These are phyloP conservation scores for Ophiocordyceps robertsii DNA, from an alignment of 2,329 filamentous ascomycete species.

Conservation along the genomic window DNA sequence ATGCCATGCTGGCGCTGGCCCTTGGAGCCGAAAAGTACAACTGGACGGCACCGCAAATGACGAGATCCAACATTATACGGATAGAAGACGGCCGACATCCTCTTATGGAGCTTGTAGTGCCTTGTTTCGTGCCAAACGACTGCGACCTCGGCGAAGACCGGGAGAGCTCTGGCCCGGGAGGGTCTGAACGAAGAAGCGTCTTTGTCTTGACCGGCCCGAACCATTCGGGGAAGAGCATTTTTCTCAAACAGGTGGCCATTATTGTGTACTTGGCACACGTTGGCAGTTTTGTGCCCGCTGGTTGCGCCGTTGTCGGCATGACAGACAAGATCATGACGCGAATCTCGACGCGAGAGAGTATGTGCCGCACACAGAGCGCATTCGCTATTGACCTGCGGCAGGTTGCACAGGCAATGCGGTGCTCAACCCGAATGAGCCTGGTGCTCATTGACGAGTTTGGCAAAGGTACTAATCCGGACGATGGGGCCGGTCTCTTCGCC, in stretches of 20 bases:
- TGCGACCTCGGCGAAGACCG: constrained; percentile 53
- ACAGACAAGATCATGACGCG: constrained; percentile 89
- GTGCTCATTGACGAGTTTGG: constrained; percentile 89
- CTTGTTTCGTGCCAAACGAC: constrained; percentile 73
- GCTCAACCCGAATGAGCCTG: constrained; percentile 64
- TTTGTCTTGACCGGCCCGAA: constrained; percentile 85
- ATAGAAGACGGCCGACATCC: constrained; percentile 75
- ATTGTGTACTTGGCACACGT: constrained; percentile 89
- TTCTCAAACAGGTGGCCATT: constrained; percentile 82
- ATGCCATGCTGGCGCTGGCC: constrained; percentile 71
- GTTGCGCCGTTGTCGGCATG: constrained; percentile 62
- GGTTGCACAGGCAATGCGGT: constrained; percentile 60
- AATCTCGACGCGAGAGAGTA: constrained; percentile 59
- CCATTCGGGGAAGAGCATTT: constrained; percentile 92
- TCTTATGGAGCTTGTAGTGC: constrained; percentile 71
- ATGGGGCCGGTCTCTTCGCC: constrained; percentile 44
- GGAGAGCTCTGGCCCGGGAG: constrained; percentile 9
- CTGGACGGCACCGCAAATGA: constrained; percentile 57
- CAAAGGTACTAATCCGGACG: constrained; percentile 45
- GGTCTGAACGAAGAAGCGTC: constrained; percentile 34
- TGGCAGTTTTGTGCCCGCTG: constrained; percentile 81
- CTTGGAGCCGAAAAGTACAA: constrained; percentile 63
- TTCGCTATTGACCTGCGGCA: constrained; percentile 77
- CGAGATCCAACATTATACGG: constrained; percentile 51
- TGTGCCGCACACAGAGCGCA: constrained; percentile 44